Percentiles rank a stretch among this genome's conserved stretches.
Conservation (phyloP, 1,284 basidiomycete genomes). For the Cryptococcus amylolentus region DNA sequence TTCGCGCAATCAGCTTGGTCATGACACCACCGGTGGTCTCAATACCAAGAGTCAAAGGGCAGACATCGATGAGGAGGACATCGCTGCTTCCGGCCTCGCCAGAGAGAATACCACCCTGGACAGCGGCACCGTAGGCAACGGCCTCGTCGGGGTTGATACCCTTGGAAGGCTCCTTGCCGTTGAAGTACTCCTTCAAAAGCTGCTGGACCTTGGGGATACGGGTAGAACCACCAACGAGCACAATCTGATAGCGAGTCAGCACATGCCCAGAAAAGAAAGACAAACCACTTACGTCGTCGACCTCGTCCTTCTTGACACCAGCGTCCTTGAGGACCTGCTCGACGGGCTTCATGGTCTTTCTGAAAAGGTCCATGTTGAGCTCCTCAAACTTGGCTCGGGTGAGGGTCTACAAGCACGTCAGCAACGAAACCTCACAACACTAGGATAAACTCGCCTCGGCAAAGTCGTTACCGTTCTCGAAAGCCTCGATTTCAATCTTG, state of each 20-base stretch:
- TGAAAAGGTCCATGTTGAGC: constrained; percentile 97
- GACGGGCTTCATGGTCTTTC: constrained; percentile 98
- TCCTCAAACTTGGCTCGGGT: constrained; percentile 99
- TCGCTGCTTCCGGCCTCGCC: constrained; percentile 69
- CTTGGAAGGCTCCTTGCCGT: constrained; percentile 94
- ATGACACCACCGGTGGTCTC: constrained; percentile 98
- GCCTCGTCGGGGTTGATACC: constrained; percentile 96
- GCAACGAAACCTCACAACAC: background rate
- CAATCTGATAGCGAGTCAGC: constrained; percentile 25
- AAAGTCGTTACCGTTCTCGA: constrained; percentile 94
- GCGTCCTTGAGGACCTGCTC: constrained; percentile 98
- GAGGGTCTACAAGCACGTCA: constrained; percentile 54
- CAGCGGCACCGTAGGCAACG: constrained; percentile 93
- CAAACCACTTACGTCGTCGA: constrained; percentile 68
- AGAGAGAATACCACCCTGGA: constrained; percentile 94
- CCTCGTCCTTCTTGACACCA: constrained; percentile 93
- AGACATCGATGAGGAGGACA: constrained; percentile 92
- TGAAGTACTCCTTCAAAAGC: constrained; percentile 97
- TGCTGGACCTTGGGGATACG: constrained; percentile 99
- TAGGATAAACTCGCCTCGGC: constrained; percentile 61
- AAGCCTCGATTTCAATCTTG: constrained; percentile 72
- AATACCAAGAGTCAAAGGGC: constrained; percentile 91
- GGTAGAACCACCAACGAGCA: constrained; percentile 94
- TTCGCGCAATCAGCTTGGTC: constrained; percentile 86
- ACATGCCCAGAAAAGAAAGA: background rate